A percentile compares a stretch with the other conserved stretches of the same genome.
Conservation (phyloP, 2,329 filamentous ascomycete genomes). For the Colletotrichum viniferum region DNA sequence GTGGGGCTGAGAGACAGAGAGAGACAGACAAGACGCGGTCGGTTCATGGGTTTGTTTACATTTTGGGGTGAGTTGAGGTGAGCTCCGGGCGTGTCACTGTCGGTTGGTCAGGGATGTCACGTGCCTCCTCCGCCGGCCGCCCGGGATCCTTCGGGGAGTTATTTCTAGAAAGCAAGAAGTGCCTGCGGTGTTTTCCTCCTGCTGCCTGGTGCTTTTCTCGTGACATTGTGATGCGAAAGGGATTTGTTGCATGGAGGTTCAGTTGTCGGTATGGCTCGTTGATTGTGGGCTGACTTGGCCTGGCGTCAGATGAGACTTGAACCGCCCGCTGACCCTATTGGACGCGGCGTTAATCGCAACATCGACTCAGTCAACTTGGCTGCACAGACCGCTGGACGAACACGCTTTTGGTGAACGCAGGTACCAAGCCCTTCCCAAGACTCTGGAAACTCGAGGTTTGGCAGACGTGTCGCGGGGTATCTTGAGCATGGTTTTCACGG, state of each 20-base stretch:
- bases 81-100: background rate
- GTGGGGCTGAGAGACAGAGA: constrained; percentile 23
- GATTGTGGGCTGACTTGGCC: background rate
- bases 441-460: background rate
- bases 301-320: background rate
- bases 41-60: constrained; percentile 2
- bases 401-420: background rate
- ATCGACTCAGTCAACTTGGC: background rate
- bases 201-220: background rate
- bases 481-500: background rate
- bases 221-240: background rate
- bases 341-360: background rate
- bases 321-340: background rate
- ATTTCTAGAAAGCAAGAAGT: background rate
- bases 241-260: background rate
- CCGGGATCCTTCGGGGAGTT: background rate
- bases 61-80: background rate
- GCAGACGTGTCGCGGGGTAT: background rate
- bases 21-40: constrained; percentile 3
- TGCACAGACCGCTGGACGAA: background rate
- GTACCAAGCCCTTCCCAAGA: background rate
- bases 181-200: background rate
- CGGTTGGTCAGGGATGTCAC: background rate
- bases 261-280: background rate
- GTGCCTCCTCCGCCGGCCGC: background rate